phyloP scores from a whole-genome alignment of 495 filamentous ascomycete genomes.

The Xylaria scruposa region DNA sequence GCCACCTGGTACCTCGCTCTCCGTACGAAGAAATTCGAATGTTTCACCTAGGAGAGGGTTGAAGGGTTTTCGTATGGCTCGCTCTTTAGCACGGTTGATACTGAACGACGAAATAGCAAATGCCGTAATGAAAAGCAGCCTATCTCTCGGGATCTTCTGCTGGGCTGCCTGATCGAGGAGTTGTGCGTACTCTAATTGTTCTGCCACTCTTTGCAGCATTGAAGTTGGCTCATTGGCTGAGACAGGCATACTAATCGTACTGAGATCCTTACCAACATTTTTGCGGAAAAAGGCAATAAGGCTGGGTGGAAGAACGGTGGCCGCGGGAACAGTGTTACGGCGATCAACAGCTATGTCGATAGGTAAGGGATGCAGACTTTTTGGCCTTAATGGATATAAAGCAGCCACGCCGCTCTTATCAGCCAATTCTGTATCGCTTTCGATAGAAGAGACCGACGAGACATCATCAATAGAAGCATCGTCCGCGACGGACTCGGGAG shows the following conservation, averaged over 20 bases:
- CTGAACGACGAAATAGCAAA: conserved; percentile 89
- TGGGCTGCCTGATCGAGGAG: conserved; percentile 80
- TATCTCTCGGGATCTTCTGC: conserved; percentile 64
- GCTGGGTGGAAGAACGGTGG: conserved; percentile 82
- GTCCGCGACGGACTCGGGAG: conserved; percentile 58
- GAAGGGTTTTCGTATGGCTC: conserved; percentile 95
- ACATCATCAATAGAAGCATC: conserved; percentile 64
- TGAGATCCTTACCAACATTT: conserved; percentile 97
- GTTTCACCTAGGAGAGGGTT: conserved; percentile 98
- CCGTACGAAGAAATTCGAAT: conserved; percentile 88
- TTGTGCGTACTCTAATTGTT: conserved; percentile 86
- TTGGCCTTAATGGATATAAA: conserved; percentile 75
- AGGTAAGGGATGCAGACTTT: conserved; percentile 80
- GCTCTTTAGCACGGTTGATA: conserved; percentile 79
- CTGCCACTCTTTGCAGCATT: conserved; percentile 82
- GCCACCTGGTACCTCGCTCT: conserved; percentile 68
- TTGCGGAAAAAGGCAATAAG: conserved; percentile 94
- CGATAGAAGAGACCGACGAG: conserved; percentile 67
- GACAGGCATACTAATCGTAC: conserved; percentile 95
- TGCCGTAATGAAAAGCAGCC: conserved; percentile 82
- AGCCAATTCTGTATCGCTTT: conserved; percentile 55
- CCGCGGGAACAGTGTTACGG: conserved; percentile 71
- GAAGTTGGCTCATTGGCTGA: conserved; percentile 94
- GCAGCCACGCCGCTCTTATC: conserved; percentile 49
- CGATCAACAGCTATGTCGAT: conserved; percentile 66